Evolutionary conservation across 2,329 filamentous ascomycete genomes (phyloP), one percentile per base, ranked within the genome.

Genomic region (Ceratocystis eucalypticola): DNA sequence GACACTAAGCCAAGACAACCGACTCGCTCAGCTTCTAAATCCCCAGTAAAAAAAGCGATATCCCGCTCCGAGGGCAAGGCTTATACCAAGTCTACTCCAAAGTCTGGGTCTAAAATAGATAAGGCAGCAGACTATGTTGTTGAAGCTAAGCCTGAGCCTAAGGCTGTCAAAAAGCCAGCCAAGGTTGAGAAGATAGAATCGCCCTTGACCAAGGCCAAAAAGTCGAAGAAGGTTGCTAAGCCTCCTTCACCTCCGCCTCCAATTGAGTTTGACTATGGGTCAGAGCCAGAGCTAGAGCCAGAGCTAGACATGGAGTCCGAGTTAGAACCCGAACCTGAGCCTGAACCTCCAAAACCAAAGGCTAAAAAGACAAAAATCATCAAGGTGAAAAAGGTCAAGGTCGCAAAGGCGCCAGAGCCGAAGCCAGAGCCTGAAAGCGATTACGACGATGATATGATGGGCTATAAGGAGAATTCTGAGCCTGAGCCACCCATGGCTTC

Each of bases 321-420:
- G 15, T 68, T 72, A 6, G 66, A 69, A 37, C 69, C 67, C 6
- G 70, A 71, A 25, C 69, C 72, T 1, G 68, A 69, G 28, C 68
- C 66, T 33, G 53, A 57, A 20, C 15, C 55, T 20, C 28, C 55
- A 37, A 59, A 59, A 17, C 55, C 55, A 15, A 59, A 59, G 28
- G 55, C 20, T 6, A 59, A 59, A 59, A 59, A 45, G 44, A 62
- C 37, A 12, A 62, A 33, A 44, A 59, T 59, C 55, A 59, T 59
- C 17, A 59, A 59, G 17, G 37, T 53, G 8, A 61, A 61, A 25
- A 67, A 65, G 46, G 15, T 37, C 7, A 67, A 67, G 50, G 22
- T 65, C 10, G 20, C n/a, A 6, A 67, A 67, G 44, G 62, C 53
- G 5, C 41, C 50, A 30, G 61, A 62, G 30, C 62, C 37, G 7